Evolutionary conservation across 768 basidiomycete species (phyloP).

Genomic region (Hygrocybe punicea): DNA sequence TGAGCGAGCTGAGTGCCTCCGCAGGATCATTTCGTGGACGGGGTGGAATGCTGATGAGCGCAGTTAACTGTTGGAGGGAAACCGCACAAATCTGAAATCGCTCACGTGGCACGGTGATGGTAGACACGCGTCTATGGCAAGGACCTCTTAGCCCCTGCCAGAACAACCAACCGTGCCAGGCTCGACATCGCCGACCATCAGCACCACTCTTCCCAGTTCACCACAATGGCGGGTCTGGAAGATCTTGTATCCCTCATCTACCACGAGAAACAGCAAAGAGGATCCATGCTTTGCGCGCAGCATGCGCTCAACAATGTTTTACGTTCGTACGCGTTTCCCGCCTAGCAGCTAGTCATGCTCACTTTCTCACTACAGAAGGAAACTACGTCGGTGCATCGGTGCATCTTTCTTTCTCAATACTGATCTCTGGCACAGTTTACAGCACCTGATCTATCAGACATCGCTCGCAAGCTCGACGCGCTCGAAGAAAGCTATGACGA

Average conservation of each 20-base stretch:
- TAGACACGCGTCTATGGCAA: background rate
- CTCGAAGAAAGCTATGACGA: conserved; percentile 61
- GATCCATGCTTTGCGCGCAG: conserved; percentile 84
- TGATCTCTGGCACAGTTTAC: conserved; percentile 53
- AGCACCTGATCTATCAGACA: conserved; percentile 71
- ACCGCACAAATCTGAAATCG: background rate
- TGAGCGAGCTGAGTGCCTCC: background rate
- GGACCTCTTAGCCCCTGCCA: background rate
- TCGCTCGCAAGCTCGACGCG: conserved; percentile 64
- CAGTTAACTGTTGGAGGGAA: background rate
- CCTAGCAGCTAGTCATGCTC: background rate
- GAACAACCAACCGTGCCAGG: background rate
- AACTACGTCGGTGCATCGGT: conserved; percentile 38
- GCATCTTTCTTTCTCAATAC: conserved; percentile 4
- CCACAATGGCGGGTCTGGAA: conserved; percentile 58
- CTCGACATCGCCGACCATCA: background rate
- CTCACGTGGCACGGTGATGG: too few relatives aligned
- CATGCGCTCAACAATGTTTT: conserved; percentile 80
- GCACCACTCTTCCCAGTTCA: background rate
- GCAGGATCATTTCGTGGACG: conserved; percentile 2
- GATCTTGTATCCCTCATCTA: conserved; percentile 57
- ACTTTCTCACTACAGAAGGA: conserved; percentile 33
- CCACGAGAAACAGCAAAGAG: conserved; percentile 72
- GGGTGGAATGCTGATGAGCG: background rate
- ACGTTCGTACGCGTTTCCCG: conserved; percentile 47